Evolutionary conservation across 345 rosid genomes (phyloP).

Genomic region (Diplotaxis tenuifolia): DNA sequence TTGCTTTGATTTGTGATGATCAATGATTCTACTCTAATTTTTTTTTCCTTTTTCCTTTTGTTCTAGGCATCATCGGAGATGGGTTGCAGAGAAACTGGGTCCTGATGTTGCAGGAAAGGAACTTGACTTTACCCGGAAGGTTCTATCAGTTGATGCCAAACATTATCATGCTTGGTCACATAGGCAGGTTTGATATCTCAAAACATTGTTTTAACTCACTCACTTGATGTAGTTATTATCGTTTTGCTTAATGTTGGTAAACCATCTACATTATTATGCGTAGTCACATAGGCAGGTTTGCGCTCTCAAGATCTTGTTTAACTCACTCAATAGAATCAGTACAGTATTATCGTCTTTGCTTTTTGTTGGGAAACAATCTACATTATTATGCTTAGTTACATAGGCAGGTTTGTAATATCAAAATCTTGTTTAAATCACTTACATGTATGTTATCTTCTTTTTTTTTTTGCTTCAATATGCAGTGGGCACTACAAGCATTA

Average conservation of each 20-base stretch:
- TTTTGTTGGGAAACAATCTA: slow-evolving; percentile 22
- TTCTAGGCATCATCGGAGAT: slow-evolving; percentile 89
- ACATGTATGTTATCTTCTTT: not conserved
- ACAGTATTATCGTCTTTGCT: not conserved
- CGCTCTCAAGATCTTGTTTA: not conserved
- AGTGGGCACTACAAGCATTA: slow-evolving; percentile 80
- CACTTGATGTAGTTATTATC: too few species aligned
- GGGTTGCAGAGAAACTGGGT: slow-evolving; percentile 90
- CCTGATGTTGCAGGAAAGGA: slow-evolving; percentile 56
- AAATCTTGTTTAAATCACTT: not conserved
- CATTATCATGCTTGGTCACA: slow-evolving; percentile 96
- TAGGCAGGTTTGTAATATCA: slow-evolving; percentile 68
- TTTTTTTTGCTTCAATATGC: slow-evolving; percentile 20
- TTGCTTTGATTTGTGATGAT: slow-evolving; percentile 1
- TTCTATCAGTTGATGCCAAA: slow-evolving; percentile 68
- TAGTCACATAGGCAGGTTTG: slow-evolving; percentile 97
- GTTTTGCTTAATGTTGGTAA: too few species aligned
- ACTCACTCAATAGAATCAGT: not conserved
- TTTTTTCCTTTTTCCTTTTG: not conserved
- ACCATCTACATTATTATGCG: slow-evolving; percentile 85
- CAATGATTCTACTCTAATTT: not conserved
- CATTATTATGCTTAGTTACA: slow-evolving; percentile 95
- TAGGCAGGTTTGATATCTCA: slow-evolving; percentile 71
- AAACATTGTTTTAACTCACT: too few species aligned
- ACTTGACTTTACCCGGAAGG: slow-evolving; percentile 61